These are phyloP conservation scores for Fusarium sp. DNA, from an alignment of 2,329 filamentous ascomycete genomes.

Conservation along the genomic window DNA sequence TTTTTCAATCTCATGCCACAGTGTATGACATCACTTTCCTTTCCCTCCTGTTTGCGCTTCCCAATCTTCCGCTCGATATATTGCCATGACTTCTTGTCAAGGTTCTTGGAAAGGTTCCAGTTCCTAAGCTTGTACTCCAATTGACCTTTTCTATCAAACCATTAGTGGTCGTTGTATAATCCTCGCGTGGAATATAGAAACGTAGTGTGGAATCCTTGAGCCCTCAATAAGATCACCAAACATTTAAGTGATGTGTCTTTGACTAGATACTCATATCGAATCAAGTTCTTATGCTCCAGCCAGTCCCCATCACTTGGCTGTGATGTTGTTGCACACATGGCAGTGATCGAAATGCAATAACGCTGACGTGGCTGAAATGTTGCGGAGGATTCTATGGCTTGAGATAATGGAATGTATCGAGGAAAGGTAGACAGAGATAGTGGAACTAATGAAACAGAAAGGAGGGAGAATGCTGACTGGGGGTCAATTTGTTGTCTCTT, in stretches of 20 bases:
- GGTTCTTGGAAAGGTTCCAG: not conserved
- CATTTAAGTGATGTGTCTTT: fast-evolving
- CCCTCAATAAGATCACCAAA: fast-evolving
- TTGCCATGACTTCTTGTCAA: not conserved
- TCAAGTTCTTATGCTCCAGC: fast-evolving
- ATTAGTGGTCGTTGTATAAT: no score
- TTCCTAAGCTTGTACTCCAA: fast-evolving
- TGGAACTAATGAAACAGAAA: no score
- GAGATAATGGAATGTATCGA: no score
- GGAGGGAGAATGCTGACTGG: no score
- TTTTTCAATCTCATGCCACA: not conserved
- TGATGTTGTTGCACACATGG: fast-evolving
- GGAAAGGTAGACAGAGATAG: no score
- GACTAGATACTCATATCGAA: not conserved
- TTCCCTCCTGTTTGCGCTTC: fast-evolving
- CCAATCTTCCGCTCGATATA: fast-evolving
- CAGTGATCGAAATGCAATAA: fast-evolving
- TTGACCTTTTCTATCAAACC: not conserved
- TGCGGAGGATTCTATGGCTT: fast-evolving
- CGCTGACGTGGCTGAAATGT: fast-evolving
- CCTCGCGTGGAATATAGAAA: not conserved
- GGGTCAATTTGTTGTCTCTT: not conserved
- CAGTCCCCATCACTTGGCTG: fast-evolving
- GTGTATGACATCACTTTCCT: fast-evolving
- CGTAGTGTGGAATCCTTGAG: fast-evolving